Base-by-base conservation (phyloP, 345 rosid genomes). In the Triadica sebifera region DNA sequence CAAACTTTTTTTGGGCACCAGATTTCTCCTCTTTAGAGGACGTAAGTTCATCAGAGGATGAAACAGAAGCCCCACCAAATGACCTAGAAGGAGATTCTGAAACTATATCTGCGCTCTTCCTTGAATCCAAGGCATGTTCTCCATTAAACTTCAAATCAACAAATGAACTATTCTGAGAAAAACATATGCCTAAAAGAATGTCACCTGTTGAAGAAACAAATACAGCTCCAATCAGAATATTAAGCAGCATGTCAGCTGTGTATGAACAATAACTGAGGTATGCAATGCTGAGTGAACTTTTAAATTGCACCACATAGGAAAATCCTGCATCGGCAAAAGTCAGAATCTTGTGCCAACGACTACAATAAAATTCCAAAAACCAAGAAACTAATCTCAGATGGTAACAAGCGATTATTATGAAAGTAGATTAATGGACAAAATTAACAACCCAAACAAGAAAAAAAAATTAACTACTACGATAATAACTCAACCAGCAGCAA, bases 121-220 rank as follows among this genome's bases (percentile, higher is more conserved):
- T 81, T n/a, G 72, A 70, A 55, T 39, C 71, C 50, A 85, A 70
- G 56, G 75, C 68, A 63, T 25, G 74, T 75, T 86, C 91, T 47
- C 67, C 80, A 39, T 17, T 50, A 62, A 66, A 60, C 56, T 59
- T 78, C 72, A 70, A 67, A 58, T 94, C 91, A 39, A 81, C 39
- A 73, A 74, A 67, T 6, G 90, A 80, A 79, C 69, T 84, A 72
- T 83, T 88, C 71, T 82, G 91, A 24, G 91, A 86, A 71, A 94
- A 91, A 77, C 80, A 78, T 78, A 94, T 84, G 73, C 80, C 77
- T 16, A 95, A 53, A 75, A 89, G 98, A 80, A 95, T 89, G 72
- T 90, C 99, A 83, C 99, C 98, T 95, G 81, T 58, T 53, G 69
- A 29, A 69, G 70, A 38, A 78, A 72, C 59, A 47, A 38, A 59